phyloP scores from a whole-genome alignment of 2,329 filamentous ascomycete genomes.

The Phialocephala subalpina region DNA sequence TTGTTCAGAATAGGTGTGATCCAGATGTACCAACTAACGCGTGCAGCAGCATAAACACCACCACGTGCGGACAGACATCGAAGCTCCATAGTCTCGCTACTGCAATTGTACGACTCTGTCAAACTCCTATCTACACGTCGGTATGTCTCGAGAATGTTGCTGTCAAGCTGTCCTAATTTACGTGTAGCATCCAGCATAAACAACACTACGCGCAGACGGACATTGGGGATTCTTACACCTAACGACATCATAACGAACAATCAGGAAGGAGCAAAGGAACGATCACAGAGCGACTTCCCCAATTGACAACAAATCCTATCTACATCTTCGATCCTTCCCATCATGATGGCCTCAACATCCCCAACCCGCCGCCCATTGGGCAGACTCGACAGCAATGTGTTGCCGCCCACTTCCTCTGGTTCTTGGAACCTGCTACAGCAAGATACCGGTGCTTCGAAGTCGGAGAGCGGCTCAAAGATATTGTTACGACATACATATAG shows the following conservation, averaged over 20 bases:
- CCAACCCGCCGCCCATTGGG: constrained; percentile 1
- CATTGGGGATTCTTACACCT: neutral
- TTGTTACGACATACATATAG: neutral
- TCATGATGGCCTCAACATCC: neutral
- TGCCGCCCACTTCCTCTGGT: neutral
- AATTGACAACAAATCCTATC: neutral
- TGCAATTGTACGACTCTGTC: no score
- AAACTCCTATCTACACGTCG: neutral
- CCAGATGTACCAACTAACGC: neutral
- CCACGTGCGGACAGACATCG: neutral
- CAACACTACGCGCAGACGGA: neutral
- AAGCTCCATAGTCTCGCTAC: neutral
- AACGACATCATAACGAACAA: neutral
- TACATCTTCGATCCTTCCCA: neutral
- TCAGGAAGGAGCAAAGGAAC: neutral
- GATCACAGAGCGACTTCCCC: neutral
- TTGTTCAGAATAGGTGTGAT: neutral
- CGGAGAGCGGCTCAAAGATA: neutral
- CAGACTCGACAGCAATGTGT: neutral
- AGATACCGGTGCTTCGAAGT: neutral
- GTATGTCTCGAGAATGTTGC: neutral
- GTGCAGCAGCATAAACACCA: neutral
- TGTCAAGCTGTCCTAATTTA: neutral
- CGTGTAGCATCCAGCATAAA: neutral
- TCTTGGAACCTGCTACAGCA: neutral